Percentiles rank a stretch among this genome's conserved stretches.
These are phyloP conservation scores for Botrytis porri DNA, from an alignment of 2,329 filamentous ascomycete species.

Conservation along the genomic window DNA sequence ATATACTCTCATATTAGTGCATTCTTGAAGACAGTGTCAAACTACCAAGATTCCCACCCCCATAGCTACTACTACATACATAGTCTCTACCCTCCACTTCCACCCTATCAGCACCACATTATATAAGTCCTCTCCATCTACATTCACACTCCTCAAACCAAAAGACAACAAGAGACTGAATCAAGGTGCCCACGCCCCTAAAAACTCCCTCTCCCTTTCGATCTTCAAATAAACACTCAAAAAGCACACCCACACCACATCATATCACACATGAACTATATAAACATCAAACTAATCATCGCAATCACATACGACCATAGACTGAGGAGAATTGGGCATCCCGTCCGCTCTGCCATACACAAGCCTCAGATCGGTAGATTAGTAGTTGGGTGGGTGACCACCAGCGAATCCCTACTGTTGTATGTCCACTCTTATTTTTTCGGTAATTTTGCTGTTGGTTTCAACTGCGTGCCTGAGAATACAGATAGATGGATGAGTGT, in stretches of 20 bases:
- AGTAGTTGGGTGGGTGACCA: not conserved
- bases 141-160: no score
- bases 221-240: rapidly evolving
- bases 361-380: not conserved
- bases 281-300: no score
- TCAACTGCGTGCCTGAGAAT: rapidly evolving
- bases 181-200: no score
- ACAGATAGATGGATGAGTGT: not conserved
- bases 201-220: rapidly evolving
- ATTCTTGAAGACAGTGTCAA: not conserved
- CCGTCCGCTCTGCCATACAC: not conserved
- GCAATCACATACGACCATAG: not conserved
- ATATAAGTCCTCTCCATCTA: not conserved
- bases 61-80: not conserved
- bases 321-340: not conserved
- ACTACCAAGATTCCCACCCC: not conserved
- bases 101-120: not conserved
- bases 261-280: rapidly evolving
- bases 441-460: not conserved
- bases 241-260: no score
- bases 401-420: not conserved
- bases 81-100: not conserved
- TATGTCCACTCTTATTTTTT: not conserved
- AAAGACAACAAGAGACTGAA: no score
- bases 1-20: not conserved